Percentiles rank a stretch among this genome's conserved stretches.
These are phyloP conservation scores for Monilinia laxa DNA, from an alignment of 2,329 filamentous ascomycete species.

Conservation along the genomic window DNA sequence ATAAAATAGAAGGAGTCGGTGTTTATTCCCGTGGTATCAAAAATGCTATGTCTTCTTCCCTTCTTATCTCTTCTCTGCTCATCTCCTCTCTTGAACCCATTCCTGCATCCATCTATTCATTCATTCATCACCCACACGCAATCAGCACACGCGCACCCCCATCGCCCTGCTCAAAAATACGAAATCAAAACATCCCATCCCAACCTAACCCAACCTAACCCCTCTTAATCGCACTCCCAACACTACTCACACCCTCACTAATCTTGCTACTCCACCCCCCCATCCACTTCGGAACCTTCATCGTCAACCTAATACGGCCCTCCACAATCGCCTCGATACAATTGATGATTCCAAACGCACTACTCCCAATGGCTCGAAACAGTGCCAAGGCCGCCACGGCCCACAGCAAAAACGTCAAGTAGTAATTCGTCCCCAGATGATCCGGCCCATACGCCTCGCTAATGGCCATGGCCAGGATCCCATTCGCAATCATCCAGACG, in stretches of 20 bases:
- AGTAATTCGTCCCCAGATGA: constrained; percentile 77
- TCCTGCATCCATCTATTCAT: not conserved
- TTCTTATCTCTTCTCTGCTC: not conserved
- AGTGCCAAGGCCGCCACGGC: constrained; percentile 79
- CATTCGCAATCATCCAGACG: constrained; percentile 89
- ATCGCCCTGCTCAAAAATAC: not conserved
- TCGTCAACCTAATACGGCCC: constrained; percentile 60
- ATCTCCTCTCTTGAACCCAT: not conserved
- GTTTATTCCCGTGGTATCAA: constrained; percentile 15
- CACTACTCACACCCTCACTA: constrained; percentile 37
- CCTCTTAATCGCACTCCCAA: constrained; percentile 34
- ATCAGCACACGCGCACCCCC: not conserved
- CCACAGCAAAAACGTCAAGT: constrained; percentile 93
- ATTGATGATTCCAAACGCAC: constrained; percentile 81
- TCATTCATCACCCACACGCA: not conserved
- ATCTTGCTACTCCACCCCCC: constrained; percentile 37
- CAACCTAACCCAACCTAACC: not conserved
- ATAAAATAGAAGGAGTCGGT: not conserved
- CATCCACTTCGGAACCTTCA: constrained; percentile 38
- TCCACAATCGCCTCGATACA: constrained; percentile 82
- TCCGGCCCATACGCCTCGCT: constrained; percentile 77
- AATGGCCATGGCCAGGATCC: constrained; percentile 88
- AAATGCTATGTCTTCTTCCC: not conserved
- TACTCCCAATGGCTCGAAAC: constrained; percentile 81
- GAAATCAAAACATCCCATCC: not conserved